Percentiles rank a stretch among this genome's conserved stretches.
Evolutionary conservation across 164 flowering plant genomes (phyloP).

Genomic region (Dillenia turbinata): DNA sequence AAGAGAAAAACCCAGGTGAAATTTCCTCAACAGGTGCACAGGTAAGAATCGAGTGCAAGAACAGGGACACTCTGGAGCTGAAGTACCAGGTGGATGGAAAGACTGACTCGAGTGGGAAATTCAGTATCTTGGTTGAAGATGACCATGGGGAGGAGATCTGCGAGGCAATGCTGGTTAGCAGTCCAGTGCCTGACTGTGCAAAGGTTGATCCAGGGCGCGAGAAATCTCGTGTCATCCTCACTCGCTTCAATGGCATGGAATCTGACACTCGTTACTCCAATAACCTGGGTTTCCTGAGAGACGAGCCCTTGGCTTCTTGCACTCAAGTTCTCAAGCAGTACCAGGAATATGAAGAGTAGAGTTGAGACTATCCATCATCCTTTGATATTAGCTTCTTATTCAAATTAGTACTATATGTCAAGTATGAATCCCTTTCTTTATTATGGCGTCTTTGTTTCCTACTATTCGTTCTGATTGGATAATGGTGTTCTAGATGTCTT

Average conservation of each 20-base stretch:
- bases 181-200: conserved; percentile 41
- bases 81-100: conserved; percentile 33
- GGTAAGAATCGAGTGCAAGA: conserved; percentile 58
- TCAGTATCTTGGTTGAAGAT: conserved; percentile 34
- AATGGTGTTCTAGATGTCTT: no score
- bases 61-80: conserved; percentile 25
- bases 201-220: conserved; percentile 45
- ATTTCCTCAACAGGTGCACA: conserved; percentile 38
- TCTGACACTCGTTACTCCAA: conserved; percentile 51
- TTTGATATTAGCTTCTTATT: no score
- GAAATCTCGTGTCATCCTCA: conserved; percentile 55
- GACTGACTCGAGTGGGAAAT: conserved; percentile 51
- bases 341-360: conserved; percentile 31
- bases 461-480: no score
- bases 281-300: conserved; percentile 45
- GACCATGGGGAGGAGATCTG: conserved; percentile 52
- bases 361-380: no score
- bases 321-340: conserved; percentile 42
- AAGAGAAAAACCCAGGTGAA: no score
- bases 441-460: no score
- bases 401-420: no score
- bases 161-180: conserved; percentile 47
- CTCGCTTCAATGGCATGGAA: conserved; percentile 55
- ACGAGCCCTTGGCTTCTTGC: conserved; percentile 38
- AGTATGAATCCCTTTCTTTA: no score